Evolutionary conservation across 139 green algal species (phyloP), one percentile per base, ranked within the genome.

Genomic region (Gonium pectorale): DNA sequence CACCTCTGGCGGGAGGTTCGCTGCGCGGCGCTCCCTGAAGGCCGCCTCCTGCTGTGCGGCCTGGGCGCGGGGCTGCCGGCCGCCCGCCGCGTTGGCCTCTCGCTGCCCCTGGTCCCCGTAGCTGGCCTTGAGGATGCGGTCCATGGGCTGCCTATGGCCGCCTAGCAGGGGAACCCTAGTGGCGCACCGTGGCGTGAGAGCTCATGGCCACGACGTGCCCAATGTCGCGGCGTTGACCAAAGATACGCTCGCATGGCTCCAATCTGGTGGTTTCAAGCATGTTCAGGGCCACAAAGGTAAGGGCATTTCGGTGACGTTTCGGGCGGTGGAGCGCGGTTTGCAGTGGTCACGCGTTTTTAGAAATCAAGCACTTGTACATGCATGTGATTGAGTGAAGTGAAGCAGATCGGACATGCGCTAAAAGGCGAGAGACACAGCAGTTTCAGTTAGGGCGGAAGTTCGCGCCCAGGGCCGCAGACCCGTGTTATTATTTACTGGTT

Each of bases 91-190:
- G 43, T 89, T 89, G 0, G 26, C 3, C 7, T 89, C 78, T 0
- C 79, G 67, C 67, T 89, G 85, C 26, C 52, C 44, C 26, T 56
- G 68, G 38, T 85, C 85, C 11, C 85, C 85, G 46, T 89, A 89
- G 5, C 56, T 79, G 8, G 85, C 85, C 44, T 89, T 89, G 0
- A 89, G 44, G 11, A 89, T 89, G 26, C 52, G 69, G 2, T 89
- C 85, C 85, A 89, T 89, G 8, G 29, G n/a, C 31, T 43, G 19
- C n/a, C 62, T 33, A 69, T 69, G 9, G 11, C 8, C 9, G 7
- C 11, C 62, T 41, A 69, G 40, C 41, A 69, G 9, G 31, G 62
- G 22, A 6, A 69, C 13, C 7, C 24, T 21, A 66, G 24, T 17
- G 13, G 17, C 17, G 49, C 13, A 26, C 17, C 17, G 13, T 26